Evolutionary conservation across 2,329 filamentous ascomycete species (phyloP), one percentile per base, ranked within the genome.

Genomic region (Blastomyces gilchristii): DNA sequence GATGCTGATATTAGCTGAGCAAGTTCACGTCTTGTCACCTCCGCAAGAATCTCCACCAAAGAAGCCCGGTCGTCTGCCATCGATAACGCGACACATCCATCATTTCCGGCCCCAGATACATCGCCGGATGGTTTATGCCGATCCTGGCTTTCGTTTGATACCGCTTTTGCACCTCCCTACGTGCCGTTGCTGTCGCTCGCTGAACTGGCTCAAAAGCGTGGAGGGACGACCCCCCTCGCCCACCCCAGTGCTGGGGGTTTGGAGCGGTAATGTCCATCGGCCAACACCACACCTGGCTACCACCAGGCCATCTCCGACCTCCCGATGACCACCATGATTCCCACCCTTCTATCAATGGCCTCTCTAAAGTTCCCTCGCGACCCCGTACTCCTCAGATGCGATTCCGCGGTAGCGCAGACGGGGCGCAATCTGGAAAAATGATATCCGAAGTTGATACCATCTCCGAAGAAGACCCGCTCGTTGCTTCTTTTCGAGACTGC

Each of bases 401-500:
- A 71, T 71, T 74, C 65, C 78, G 76, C 67, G 70, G 73, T 68
- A 74, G 75, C 67, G 77, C 78, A 67, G 77, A 78, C 68, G 77
- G 79, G 65, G 75, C 73, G 65, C 78, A 80, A 69, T 73, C 75
- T 72, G 78, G 73, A 68, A 77, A 76, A 73, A 73, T 77, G 76
- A 76, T 75, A 75, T 76, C 77, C 71, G 80, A 81, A 67, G 75
- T 73, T 67, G 81, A 83, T 71, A 74, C 86, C 76, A 56, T 64
- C 78, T 81, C 71, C 71, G 88, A 91, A 59, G 88, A 92, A 73
- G 83, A 84, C 69, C 83, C 86, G 73, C 87, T 80, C 71, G 75
- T 88, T 76, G 82, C 85, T 71, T 80, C 87, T 72, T 94, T 97
- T 76, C 85, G 85, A 73, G 85, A 90, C 63, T 79, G 92, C 62